A percentile compares a stretch with the other conserved stretches of the same genome.
Conservation (phyloP, 208 protist species). For the Trypanosoma melophagium region DNA sequence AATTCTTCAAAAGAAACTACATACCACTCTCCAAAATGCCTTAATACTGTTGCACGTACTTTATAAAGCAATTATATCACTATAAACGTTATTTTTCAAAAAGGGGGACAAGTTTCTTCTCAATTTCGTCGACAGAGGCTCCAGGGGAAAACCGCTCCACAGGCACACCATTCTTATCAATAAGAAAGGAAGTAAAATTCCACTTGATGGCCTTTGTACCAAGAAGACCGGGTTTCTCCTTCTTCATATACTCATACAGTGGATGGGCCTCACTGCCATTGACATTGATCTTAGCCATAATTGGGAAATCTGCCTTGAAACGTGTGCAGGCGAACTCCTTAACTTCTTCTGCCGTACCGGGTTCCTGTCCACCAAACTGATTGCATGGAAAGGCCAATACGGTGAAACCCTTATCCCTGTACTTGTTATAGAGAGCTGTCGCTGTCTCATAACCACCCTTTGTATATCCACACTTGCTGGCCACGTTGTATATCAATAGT, state of each 20-base stretch:
- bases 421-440: conserved; percentile 83
- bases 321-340: conserved; percentile 59
- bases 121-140: conserved; percentile 49
- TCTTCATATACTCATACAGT: conserved; percentile 85
- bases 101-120: conserved; percentile 47
- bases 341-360: conserved; percentile 75
- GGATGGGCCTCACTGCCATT: conserved; percentile 82
- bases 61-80: too few species aligned
- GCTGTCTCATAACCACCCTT: conserved; percentile 79
- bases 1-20: too few species aligned
- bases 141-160: conserved; percentile 68
- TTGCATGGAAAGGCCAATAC: conserved; percentile 94
- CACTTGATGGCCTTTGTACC: conserved; percentile 84
- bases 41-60: too few species aligned
- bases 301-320: conserved; percentile 80
- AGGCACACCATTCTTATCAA: conserved; percentile 64
- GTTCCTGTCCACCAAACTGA: conserved; percentile 87
- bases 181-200: conserved; percentile 95
- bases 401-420: conserved; percentile 81
- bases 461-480: conserved; percentile 90
- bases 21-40: too few species aligned
- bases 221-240: too few species aligned
- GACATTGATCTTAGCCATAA: conserved; percentile 91
- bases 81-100: too few species aligned
- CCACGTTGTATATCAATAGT: conserved; percentile 92